Evolutionary conservation across 257 asterid species (phyloP).

Genomic region (Forsythia viridissima): DNA sequence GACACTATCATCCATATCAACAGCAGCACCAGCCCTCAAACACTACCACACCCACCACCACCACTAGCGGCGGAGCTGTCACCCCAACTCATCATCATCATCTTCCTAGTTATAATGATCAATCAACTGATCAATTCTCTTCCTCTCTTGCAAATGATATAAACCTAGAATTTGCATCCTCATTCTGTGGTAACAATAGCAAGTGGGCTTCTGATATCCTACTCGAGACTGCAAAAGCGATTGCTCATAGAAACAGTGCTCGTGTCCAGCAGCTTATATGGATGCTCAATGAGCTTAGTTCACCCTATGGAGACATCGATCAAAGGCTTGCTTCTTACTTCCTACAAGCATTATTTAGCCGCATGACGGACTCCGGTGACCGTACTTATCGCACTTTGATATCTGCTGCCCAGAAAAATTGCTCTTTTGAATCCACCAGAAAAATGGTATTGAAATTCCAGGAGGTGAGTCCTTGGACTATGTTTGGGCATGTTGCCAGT

Average conservation of each 20-base stretch:
- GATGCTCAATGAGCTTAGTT: constrained; percentile 92
- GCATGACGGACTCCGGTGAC: constrained; percentile 85
- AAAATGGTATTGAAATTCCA: constrained; percentile 74
- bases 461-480: constrained; percentile 94
- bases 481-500: constrained; percentile 86
- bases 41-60: constrained; percentile 44
- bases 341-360: constrained; percentile 75
- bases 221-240: constrained; percentile 70
- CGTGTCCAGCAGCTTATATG: constrained; percentile 87
- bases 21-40: constrained; percentile 38
- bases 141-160: constrained; percentile 48
- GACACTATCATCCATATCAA: constrained; percentile 40
- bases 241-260: constrained; percentile 55
- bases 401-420: constrained; percentile 61
- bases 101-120: constrained; percentile 21
- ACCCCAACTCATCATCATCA: constrained; percentile 38
- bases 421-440: constrained; percentile 79
- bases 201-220: constrained; percentile 82
- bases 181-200: constrained; percentile 39
- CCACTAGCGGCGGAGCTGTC: constrained; percentile 7
- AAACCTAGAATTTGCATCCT: constrained; percentile 55
- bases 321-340: constrained; percentile 86
- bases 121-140: constrained; percentile 37
- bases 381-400: constrained; percentile 46
- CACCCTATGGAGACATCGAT: constrained; percentile 84